Conservation (phyloP, 1,284 basidiomycete genomes). For the Leccinum proliferum region DNA sequence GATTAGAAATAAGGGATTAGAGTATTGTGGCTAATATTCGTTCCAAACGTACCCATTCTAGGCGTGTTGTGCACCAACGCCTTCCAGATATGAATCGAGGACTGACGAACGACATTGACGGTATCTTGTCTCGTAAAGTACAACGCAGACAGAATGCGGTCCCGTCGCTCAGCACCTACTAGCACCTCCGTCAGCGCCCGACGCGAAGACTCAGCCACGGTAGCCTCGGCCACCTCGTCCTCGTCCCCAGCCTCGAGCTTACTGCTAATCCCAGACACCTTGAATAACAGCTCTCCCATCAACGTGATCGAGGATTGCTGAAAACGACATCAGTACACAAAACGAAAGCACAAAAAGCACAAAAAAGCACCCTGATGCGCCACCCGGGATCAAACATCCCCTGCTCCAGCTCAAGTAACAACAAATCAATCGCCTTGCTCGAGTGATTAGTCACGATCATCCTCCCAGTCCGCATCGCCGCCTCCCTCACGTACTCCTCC, state of each 20-base stretch:
- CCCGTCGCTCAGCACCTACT: conserved; percentile 82
- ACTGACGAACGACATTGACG: conserved; percentile 85
- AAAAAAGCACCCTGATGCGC: conserved; percentile 80
- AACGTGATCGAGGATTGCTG: conserved; percentile 94
- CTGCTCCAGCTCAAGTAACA: conserved; percentile 91
- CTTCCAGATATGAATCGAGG: conserved; percentile 98
- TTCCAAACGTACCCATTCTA: conserved; percentile 51
- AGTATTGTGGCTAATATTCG: neutral
- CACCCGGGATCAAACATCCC: conserved; percentile 95
- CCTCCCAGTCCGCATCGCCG: conserved; percentile 97
- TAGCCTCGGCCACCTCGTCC: conserved; percentile 59
- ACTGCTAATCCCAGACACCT: conserved; percentile 95
- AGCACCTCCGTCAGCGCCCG: conserved; percentile 80
- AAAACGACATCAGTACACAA: neutral
- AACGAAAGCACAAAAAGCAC: neutral
- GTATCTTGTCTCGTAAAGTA: conserved; percentile 96
- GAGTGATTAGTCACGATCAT: conserved; percentile 99
- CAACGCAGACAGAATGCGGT: conserved; percentile 86
- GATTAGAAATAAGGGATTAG: neutral
- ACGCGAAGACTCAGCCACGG: conserved; percentile 72
- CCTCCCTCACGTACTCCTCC: conserved; percentile 93
- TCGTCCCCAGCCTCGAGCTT: conserved; percentile 84
- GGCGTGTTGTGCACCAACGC: conserved; percentile 92
- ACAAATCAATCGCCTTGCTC: conserved; percentile 85
- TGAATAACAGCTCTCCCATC: conserved; percentile 95